These are phyloP conservation scores for Penicillium egyptiacum DNA, from an alignment of 495 filamentous ascomycete species.

Conservation along the genomic window DNA sequence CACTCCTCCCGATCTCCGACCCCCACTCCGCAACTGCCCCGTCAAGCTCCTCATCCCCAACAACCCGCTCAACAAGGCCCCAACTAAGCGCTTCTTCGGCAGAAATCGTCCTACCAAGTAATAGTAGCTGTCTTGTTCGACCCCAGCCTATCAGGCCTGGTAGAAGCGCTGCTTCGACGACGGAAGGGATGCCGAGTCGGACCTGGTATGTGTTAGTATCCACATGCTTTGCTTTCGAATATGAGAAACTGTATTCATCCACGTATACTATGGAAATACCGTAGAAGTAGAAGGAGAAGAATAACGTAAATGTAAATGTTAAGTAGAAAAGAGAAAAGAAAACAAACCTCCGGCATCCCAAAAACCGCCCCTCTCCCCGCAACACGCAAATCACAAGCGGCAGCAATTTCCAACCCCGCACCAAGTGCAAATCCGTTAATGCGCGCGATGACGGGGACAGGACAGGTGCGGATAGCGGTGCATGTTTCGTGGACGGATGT, in stretches of 20 bases:
- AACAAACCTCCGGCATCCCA: slow-evolving; percentile 30
- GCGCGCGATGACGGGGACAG: slow-evolving; percentile 24
- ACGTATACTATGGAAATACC: too few relatives aligned
- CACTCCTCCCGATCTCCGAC: slow-evolving; percentile 27
- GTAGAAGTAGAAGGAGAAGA: too few relatives aligned
- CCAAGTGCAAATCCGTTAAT: slow-evolving; percentile 30
- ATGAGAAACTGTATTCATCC: too few relatives aligned
- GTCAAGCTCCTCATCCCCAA: slow-evolving; percentile 20
- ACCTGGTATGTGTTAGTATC: slow-evolving; percentile 11
- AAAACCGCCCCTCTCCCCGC: slow-evolving; percentile 22
- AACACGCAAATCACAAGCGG: slow-evolving; percentile 28
- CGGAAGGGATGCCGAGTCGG: slow-evolving; percentile 26
- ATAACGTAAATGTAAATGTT: too few relatives aligned
- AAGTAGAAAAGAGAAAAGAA: too few relatives aligned
- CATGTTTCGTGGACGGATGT: slow-evolving; percentile 21
- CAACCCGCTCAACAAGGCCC: slow-evolving; percentile 29
- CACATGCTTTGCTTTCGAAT: too few relatives aligned
- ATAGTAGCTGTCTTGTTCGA: slow-evolving; percentile 23
- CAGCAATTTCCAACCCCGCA: slow-evolving; percentile 24
- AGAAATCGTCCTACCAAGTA: slow-evolving; percentile 27
- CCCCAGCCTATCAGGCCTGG: slow-evolving; percentile 29
- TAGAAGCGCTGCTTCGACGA: slow-evolving; percentile 28
- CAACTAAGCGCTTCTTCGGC: slow-evolving; percentile 26
- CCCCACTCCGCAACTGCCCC: slow-evolving; percentile 28
- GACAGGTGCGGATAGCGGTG: slow-evolving; percentile 19